Evolutionary conservation across 306 rosid genomes (phyloP).

Genomic region (Citrullus colocynthis): DNA sequence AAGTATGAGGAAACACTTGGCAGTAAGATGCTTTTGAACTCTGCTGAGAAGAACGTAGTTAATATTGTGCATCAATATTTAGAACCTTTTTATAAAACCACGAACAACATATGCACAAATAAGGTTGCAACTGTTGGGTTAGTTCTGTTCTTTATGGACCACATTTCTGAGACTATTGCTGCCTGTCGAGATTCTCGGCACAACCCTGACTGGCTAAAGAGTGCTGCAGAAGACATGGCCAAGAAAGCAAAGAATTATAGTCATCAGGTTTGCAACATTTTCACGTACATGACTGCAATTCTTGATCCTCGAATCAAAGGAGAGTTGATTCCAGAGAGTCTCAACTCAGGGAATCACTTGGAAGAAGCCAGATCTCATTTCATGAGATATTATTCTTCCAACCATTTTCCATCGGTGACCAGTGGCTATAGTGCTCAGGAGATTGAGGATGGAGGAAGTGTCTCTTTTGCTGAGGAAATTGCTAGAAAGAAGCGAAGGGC

Average conservation of each 20-base stretch:
- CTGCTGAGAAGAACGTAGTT: constrained; percentile 62
- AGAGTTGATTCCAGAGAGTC: constrained; percentile 83
- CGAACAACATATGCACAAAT: constrained; percentile 78
- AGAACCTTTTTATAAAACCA: constrained; percentile 88
- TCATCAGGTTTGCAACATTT: constrained; percentile 69
- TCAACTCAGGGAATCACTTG: constrained; percentile 48
- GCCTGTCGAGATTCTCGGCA: constrained; percentile 70
- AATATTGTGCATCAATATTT: constrained; percentile 67
- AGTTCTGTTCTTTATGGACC: constrained; percentile 96
- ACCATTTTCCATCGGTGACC: constrained; percentile 53
- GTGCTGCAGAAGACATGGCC: constrained; percentile 86
- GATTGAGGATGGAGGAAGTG: constrained; percentile 61
- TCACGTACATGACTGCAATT: constrained; percentile 80
- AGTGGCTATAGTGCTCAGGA: constrained; percentile 57
- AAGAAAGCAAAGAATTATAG: constrained; percentile 56
- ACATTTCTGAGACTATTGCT: constrained; percentile 72
- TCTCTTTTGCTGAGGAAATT: constrained; percentile 92
- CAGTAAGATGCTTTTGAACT: constrained; percentile 46
- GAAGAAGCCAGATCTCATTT: constrained; percentile 86
- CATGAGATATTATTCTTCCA: constrained; percentile 54
- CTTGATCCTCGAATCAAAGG: constrained; percentile 92
- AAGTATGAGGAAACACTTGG: constrained; percentile 65
- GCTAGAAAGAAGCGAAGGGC: constrained; percentile 86
- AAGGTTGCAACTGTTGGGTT: constrained; percentile 77
- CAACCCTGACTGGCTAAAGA: constrained; percentile 78